Conservation (phyloP, 192 early-diverging fungal species). For the Phycomyces blakesleeanus region DNA sequence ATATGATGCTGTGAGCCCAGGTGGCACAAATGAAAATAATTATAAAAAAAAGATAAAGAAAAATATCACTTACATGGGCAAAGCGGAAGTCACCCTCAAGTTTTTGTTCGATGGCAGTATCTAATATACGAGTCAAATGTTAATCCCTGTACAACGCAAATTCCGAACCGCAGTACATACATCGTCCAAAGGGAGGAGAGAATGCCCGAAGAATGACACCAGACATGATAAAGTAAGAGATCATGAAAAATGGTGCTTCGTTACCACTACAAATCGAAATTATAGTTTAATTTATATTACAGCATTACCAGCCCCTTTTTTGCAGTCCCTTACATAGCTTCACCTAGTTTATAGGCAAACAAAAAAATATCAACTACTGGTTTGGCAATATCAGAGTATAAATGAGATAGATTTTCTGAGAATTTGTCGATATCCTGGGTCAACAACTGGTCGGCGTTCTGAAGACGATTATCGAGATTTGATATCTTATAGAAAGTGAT, state of each 20-base stretch:
- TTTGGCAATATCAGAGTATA: conserved; percentile 76
- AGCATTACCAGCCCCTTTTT: background rate
- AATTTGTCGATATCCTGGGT: conserved; percentile 74
- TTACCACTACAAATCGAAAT: conserved; percentile 34
- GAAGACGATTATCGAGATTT: conserved; percentile 75
- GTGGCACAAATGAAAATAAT: background rate
- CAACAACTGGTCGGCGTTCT: conserved; percentile 68
- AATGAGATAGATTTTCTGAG: conserved; percentile 60
- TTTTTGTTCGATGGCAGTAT: conserved; percentile 73
- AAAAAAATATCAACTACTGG: conserved; percentile 70
- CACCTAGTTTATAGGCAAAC: conserved; percentile 70
- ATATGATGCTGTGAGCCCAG: background rate
- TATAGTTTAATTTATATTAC: background rate
- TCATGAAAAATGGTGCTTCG: conserved; percentile 56
- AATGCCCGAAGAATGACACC: conserved; percentile 63
- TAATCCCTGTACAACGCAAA: background rate
- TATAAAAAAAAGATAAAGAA: background rate
- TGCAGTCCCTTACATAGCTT: conserved; percentile 49
- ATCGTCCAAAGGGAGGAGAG: conserved; percentile 80
- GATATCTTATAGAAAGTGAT: conserved; percentile 83
- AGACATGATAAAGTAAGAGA: conserved; percentile 56
- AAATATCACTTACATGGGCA: conserved; percentile 53
- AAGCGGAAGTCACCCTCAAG: conserved; percentile 80
- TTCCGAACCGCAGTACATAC: conserved; percentile 19
- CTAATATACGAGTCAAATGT: conserved; percentile 18